Evolutionary conservation across 768 basidiomycete genomes (phyloP), one percentile per base, ranked within the genome.

Genomic region (Russula sp.): DNA sequence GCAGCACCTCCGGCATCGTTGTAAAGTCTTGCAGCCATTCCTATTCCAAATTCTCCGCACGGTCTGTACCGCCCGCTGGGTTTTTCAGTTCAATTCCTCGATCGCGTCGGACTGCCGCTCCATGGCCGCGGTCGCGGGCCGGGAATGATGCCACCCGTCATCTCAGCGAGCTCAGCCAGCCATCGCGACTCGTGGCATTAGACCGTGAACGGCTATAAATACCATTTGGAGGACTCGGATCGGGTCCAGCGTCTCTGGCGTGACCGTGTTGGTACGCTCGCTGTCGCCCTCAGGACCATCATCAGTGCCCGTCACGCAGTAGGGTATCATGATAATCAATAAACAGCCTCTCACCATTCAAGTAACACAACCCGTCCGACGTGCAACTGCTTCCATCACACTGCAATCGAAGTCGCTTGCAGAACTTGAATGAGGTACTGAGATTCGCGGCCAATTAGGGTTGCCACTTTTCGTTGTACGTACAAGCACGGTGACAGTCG

Each of bases 161-260:
- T 54, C 53, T 54, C 53, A 54, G 53, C 53, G 53, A 40, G 37
- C 53, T 54, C 53, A 54, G 53, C 22, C 10, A 22, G 11, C 20
- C 14, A 16, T 48, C 14, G 51, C 7, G 2, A 7, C 51, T 35
- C n/a, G 34, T 3, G 18, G 4, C 16, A 37, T 37, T 37, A 51
- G 14, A 5, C 5, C 11, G 2, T 27, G 27, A 27, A 27, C 20
- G 11, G 18, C 18, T 6, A 5, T 4, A 47, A 10, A 47, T 9
- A 9, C 45, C n/a, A 9, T 20, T 20, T 47, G 20, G 20, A 7
- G 14, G 40, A 37, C 37, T 11, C 20, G 20, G n/a, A 47, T 7
- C 45, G 4, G 0, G 2, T 20, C 20, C 20, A 20, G 18, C 45
- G 18, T n/a, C n/a, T 3, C 6, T 47, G 10, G 20, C 42, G 16